Conservation (phyloP, 2,329 filamentous ascomycete genomes). For the Neospermospora avenae region DNA sequence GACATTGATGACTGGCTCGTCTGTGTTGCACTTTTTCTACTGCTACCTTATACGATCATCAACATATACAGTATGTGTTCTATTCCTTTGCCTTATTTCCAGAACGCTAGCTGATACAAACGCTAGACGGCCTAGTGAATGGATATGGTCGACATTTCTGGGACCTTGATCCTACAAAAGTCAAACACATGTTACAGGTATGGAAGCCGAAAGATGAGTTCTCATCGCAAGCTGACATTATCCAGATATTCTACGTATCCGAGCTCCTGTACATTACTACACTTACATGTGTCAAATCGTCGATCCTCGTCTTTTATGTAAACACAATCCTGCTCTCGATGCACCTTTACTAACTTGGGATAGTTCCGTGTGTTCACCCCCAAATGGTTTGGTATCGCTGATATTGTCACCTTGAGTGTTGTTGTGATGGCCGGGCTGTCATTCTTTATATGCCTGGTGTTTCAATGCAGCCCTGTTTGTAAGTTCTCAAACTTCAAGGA, state of each 20-base stretch:
- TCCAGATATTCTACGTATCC: constrained; percentile 17
- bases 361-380: constrained; percentile 21
- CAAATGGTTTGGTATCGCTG: constrained; percentile 1
- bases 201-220: neutral
- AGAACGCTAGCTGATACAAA: neutral
- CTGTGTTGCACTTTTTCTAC: constrained; percentile 1
- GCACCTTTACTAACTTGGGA: neutral
- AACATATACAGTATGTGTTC: constrained; percentile 15
- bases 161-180: constrained; percentile 15
- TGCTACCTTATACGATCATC: constrained; percentile 10
- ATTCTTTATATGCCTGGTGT: constrained; percentile 16
- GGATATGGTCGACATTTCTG: constrained; percentile 20
- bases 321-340: neutral
- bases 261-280: constrained; percentile 17
- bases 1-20: constrained; percentile 20
- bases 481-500: neutral
- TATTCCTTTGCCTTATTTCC: neutral
- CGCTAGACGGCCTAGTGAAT: constrained; percentile 13
- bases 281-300: constrained; percentile 18
- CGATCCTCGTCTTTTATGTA: constrained; percentile 24
- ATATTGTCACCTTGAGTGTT: neutral
- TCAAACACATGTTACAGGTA: constrained; percentile 13
- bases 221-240: neutral
- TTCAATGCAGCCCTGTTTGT: constrained; percentile 26
- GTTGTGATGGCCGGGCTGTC: constrained; percentile 10